Base-by-base conservation (phyloP, 2,329 filamentous ascomycete genomes). In the Thelonectria rubi region DNA sequence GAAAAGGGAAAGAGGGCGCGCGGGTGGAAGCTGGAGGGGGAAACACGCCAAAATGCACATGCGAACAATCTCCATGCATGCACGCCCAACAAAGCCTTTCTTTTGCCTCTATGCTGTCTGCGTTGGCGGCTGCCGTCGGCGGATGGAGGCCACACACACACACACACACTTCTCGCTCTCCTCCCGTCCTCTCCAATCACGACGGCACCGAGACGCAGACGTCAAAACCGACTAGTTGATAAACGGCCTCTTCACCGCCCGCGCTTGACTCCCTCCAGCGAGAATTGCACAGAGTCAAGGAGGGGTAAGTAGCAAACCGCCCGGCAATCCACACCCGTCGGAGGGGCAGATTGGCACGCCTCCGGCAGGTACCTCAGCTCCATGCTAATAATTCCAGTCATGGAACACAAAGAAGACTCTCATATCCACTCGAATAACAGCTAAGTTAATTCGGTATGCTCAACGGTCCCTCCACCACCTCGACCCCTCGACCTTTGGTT, bases 151-250 rank as follows among this genome's bases (percentile, higher is more conserved):
- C 47, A 64, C 58, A 54, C 57, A 60, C 48, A 55, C 60, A 60
- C 47, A 64, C 58, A 54, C 57, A 60, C 48, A 55, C 60, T 34
- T 53, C 46, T 34, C 32, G 32, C 32, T 10, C 5, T 15, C 34
- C 11, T 5, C 6, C 40, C 39, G 20, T 65, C 62, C 62, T 55
- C 62, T 70, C 70, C 69, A 72, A 72, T 72, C 69, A 72, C 65
- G 66, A 37, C 43, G 49, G 55, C 55, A 63, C 48, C 62, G 56
- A 60, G 49, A 65, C 56, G 65, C 63, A 52, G 40, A 69, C 43
- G 59, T 71, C 58, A 58, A 68, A 70, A 65, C 63, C 57, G 49
- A 63, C 61, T 57, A 66, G 5, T 30, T 30, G 26, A 30, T 66
- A 46, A 53, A 30, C 5, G 21, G 21, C 62, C 62, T 69, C 10